Evolutionary conservation across 805 yeast species (phyloP), one percentile per base, ranked within the genome.

Genomic region (Candida montana): DNA sequence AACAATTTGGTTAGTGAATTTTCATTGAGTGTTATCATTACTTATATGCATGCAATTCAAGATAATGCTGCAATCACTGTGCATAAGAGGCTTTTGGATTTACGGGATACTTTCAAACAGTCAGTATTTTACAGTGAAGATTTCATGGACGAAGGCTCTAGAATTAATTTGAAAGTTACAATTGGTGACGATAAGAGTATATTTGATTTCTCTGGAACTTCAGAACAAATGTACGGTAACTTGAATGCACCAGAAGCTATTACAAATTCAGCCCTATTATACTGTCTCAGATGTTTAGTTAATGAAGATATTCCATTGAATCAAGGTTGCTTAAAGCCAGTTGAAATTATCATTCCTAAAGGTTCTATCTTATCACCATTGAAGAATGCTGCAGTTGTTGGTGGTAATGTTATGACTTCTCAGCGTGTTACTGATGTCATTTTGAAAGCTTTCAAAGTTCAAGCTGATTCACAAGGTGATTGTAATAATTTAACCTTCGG

Each of bases 401-500:
- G 90, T 34, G 96, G 96, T 8, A 91, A 91, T 60, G 98, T 91
- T 7, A 83, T 90, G 64, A 91, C 98, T 1, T 83, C 96, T 2
- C 98, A 93, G 62, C 74, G 97, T 52, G 79, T 93, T 35, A 89
- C 95, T 0, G 97, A 90, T 62, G 91, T 85, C 2, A 77, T 93
- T 31, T 69, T 91, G 55, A 82, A 81, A 53, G 93, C 98, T 0
- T 89, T 93, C 59, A 72, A 76, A 46, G 88, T 89, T 5, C 84
- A 88, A 68, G 97, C 97, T 2, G 96, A 89, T 50, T 89, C 97
- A 1, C 98, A 91, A 64, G 96, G 97, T 33, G 89, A 93, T 45
- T 87, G 96, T 61, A 91, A 93, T 63, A 93, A 91, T 63, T 77
- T 91, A 52, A 90, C 96, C 0, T 91, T 90, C 67, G 97, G 97